phyloP scores from a whole-genome alignment of 2,329 filamentous ascomycete species.

The Trichoderma sp. region DNA sequence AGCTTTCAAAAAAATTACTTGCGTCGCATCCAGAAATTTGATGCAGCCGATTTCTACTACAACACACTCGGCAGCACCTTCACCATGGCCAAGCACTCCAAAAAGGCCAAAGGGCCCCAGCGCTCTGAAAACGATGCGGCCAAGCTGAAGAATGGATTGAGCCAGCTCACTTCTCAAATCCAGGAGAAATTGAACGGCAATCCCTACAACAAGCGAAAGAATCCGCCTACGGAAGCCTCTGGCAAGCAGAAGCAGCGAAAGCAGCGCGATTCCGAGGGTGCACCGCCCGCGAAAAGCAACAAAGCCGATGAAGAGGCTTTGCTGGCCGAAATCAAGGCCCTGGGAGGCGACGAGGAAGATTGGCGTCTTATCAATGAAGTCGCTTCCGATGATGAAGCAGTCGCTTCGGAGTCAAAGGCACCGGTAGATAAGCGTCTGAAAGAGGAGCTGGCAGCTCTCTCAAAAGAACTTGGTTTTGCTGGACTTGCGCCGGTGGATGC shows the following conservation, averaged over 20 bases:
- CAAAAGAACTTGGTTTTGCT: constrained; percentile 39
- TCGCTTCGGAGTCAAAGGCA: constrained; percentile 31
- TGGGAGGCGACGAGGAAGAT: constrained; percentile 65
- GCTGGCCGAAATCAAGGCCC: constrained; percentile 60
- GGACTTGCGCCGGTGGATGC: constrained; percentile 35
- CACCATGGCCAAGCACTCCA: constrained; percentile 37
- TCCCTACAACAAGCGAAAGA: constrained; percentile 48
- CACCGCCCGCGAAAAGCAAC: constrained; percentile 26
- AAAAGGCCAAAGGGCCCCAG: constrained; percentile 35
- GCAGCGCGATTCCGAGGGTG: constrained; percentile 34
- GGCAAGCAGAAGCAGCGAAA: constrained; percentile 37
- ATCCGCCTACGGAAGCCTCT: constrained; percentile 36
- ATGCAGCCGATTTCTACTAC: not conserved
- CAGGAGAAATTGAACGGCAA: constrained; percentile 47
- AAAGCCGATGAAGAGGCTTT: constrained; percentile 41
- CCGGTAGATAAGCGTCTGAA: constrained; percentile 42
- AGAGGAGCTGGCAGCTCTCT: constrained; percentile 38
- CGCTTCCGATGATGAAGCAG: constrained; percentile 41
- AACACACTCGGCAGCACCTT: not conserved
- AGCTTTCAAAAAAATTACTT: constrained; percentile 19
- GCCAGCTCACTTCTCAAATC: constrained; percentile 55
- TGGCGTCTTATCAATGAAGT: constrained; percentile 57
- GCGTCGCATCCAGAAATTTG: constrained; percentile 9
- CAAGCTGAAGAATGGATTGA: constrained; percentile 51
- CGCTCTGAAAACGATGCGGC: constrained; percentile 23